Conservation (phyloP, 2,329 filamentous ascomycete species). For the Tolypocladium pustulatum region DNA sequence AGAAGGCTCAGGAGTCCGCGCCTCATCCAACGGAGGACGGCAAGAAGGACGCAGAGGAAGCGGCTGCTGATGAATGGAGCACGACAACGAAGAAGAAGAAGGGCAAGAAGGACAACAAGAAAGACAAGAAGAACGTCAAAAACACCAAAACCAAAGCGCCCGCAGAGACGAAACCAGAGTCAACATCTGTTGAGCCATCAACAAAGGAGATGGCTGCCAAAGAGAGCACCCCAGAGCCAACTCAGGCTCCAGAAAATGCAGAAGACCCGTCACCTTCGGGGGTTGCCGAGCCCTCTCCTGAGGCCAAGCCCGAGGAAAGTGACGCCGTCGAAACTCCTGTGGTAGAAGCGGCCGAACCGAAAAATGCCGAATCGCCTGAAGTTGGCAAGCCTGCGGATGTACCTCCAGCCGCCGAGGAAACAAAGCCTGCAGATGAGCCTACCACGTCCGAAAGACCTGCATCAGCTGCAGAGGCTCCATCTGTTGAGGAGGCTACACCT, state of each 20-base stretch:
- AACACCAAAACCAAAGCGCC: constrained; percentile 3
- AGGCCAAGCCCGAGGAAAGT: background rate
- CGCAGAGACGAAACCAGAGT: background rate
- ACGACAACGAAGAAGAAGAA: constrained; percentile 9
- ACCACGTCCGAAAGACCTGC: background rate
- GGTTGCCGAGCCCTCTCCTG: background rate
- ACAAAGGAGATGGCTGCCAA: background rate
- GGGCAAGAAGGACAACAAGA: constrained; percentile 14
- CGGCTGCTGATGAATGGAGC: constrained; percentile 5
- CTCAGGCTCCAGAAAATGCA: background rate
- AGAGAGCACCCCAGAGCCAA: background rate
- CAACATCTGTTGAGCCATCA: background rate
- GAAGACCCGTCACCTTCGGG: background rate
- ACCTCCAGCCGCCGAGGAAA: background rate
- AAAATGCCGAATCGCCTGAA: background rate
- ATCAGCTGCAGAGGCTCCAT: background rate
- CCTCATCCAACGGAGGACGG: constrained; percentile 4
- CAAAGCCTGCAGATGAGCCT: background rate
- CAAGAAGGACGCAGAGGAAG: constrained; percentile 9
- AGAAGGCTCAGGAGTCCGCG: constrained; percentile 9
- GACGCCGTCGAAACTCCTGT: background rate
- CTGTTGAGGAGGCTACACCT: background rate
- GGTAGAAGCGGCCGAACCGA: background rate
- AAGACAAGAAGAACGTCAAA: constrained; percentile 9
- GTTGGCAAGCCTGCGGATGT: background rate